Evolutionary conservation across 129 eudicot species (phyloP), one percentile per base, ranked within the genome.

Genomic region (Pulicaria dysenterica): DNA sequence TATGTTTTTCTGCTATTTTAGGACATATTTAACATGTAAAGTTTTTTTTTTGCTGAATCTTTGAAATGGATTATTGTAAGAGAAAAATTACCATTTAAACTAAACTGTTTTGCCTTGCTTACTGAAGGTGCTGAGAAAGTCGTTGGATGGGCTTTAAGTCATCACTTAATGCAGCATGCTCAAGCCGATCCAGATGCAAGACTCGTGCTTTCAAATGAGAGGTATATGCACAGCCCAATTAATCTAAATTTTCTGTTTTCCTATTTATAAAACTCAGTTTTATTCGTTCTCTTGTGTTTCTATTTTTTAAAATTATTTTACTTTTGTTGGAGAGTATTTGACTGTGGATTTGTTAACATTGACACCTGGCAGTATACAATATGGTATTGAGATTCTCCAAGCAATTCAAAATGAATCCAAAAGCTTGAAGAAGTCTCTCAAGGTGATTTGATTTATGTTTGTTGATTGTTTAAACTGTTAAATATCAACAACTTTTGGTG

Each of bases 121-220:
- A 36, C 53, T 78, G 81, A 80, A 94, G 98, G 90, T 78, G 92
- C 95, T 24, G 96, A 87, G 83, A 94, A 94, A 85, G 86, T 90
- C 14, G 85, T 94, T 24, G 98, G 96, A 24, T 94, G 96, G 96
- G 98, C 96, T 81, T 66, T 94, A 65, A 85, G 92, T 71, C 86
- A 90, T 80, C 90, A 87, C 75, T 43, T 90, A 69, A 90, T 87
- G 96, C 88, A 83, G 7, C 80, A 84, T 50, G 58, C 81, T 67
- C 72, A 78, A 74, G 82, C 85, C 77, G 83, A 84, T 58, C 56
- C 92, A 19, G 87, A 87, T 68, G 76, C 79, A 24, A 82, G 68
- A 79, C 75, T 90, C 67, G 81, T 81, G 64, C 82, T 94, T 78
- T 84, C 93, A 49, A 72, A 74, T 31, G 91, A 85, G 71, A 94